Conservation (phyloP, 495 filamentous ascomycete species). For the Penicillium crystallinum region DNA sequence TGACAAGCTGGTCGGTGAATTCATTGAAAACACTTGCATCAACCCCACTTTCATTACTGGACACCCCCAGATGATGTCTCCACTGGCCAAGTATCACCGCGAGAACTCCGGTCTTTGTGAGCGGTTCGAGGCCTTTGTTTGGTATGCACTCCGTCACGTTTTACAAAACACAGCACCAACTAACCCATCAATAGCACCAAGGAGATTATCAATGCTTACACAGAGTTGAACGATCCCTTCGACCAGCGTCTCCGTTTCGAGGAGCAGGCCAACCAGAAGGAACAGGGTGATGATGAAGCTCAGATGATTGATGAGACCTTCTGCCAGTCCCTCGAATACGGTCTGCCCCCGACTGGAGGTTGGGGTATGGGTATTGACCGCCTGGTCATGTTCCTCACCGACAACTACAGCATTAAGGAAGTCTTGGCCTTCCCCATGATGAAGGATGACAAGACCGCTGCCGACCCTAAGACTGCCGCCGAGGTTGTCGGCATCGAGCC, state of each 20-base stretch:
- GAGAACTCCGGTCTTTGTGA: slow-evolving; percentile 79
- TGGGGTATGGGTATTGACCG: slow-evolving; percentile 98
- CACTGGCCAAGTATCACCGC: slow-evolving; percentile 92
- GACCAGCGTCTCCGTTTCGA: slow-evolving; percentile 92
- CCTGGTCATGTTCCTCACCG: slow-evolving; percentile 93
- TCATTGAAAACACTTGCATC: slow-evolving; percentile 88
- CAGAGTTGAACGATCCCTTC: slow-evolving; percentile 95
- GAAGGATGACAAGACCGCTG: slow-evolving; percentile 58
- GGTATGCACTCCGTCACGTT: slow-evolving; percentile 67
- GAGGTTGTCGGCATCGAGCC: slow-evolving; percentile 63
- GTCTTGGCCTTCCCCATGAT: slow-evolving; percentile 89
- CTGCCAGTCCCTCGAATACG: slow-evolving; percentile 77
- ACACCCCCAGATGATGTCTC: slow-evolving; percentile 97
- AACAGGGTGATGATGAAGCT: slow-evolving; percentile 92
- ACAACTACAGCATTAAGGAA: slow-evolving; percentile 94
- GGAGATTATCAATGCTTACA: slow-evolving; percentile 95
- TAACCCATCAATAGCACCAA: slow-evolving; percentile 41
- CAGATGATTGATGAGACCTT: slow-evolving; percentile 95
- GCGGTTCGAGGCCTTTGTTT: slow-evolving; percentile 95
- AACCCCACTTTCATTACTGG: slow-evolving; percentile 95
- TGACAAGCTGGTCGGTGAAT: slow-evolving; percentile 93
- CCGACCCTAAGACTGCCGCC: slow-evolving; percentile 52
- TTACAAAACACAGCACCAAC: slow-evolving; percentile 40
- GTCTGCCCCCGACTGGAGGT: slow-evolving; percentile 88
- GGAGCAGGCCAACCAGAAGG: slow-evolving; percentile 94